Evolutionary conservation across 345 rosid species (phyloP).

Genomic region (thale cress (Arabidopsis thaliana)): DNA sequence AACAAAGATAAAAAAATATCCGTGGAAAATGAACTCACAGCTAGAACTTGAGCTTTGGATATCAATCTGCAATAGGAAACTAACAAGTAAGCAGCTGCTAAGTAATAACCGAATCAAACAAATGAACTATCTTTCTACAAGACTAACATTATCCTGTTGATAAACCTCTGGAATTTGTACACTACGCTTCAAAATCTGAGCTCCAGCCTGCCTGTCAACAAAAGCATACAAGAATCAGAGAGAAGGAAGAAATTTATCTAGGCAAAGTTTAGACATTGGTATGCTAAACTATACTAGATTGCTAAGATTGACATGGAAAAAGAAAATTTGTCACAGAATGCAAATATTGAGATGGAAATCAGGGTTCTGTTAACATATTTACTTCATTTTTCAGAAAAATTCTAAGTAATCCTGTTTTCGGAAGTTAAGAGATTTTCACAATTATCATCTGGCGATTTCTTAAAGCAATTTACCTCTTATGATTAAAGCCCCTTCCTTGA

Average conservation of each 20-base stretch:
- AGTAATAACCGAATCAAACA: background rate
- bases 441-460: no score
- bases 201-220: constrained; percentile 65
- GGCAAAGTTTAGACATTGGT: background rate
- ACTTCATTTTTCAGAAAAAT: no score
- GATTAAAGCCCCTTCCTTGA: constrained; percentile 48
- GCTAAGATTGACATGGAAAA: background rate
- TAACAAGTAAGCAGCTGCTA: constrained; percentile 19
- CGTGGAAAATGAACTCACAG: constrained; percentile 50
- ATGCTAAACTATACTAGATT: background rate
- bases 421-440: no score
- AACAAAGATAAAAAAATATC: background rate
- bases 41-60: constrained; percentile 51
- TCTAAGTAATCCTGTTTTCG: no score
- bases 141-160: constrained; percentile 49
- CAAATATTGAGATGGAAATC: no score
- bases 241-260: background rate
- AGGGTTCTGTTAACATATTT: no score
- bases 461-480: constrained; percentile 52
- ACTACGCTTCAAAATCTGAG: constrained; percentile 32
- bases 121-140: constrained; percentile 7
- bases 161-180: constrained; percentile 46
- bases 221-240: constrained; percentile 42
- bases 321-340: no score
- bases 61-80: constrained; percentile 57